Evolutionary conservation across 2,329 filamentous ascomycete genomes (phyloP), one percentile per base, ranked within the genome.

Genomic region (Daldinia sp.): DNA sequence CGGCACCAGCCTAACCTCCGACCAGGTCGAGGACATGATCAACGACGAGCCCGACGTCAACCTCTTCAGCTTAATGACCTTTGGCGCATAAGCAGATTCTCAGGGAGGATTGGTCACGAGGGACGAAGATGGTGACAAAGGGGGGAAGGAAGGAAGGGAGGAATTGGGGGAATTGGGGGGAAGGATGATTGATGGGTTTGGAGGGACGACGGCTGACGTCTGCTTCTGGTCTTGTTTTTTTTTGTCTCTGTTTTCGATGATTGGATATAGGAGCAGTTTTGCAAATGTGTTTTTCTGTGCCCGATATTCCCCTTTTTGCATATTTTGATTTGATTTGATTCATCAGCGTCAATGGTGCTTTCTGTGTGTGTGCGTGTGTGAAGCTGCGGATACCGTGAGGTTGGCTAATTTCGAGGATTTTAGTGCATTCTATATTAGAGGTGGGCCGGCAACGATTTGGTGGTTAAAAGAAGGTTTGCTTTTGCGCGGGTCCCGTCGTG

Each of bases 1-100:
- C 72, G 60, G 76, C 46, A 73, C 79, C 39, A 78, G 77, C 48
- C 73, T 86, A 13, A 79, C 79, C 56, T 75, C 80, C 4, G 76
- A 76, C 30, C 78, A 81, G 59, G 80, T 85, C 30, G 74, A 78
- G 63, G 62, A 62, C 13, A 73, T 78, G 62, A 59, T 78, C 55
- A 59, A 64, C 46, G 76, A 78, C 7, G 76, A 78, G 69, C 4
- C 37, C 6, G 60, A 74, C 12, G 20, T 37, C 60, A 61, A 51
- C 48, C 70, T 77, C n/a, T 68, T 76, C 66, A 76, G 74, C 72
- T 62, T 78, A 68, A 75, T 77, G 73, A 63, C 63, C 61, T 76
- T 78, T 46, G 57, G 46, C 4, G 54, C 48, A 18, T 69, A 63
- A 62, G 63, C n/a, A 37, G 6, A 37, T 33, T 35, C 28, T 12